These are phyloP conservation scores for Centaurea solstitialis DNA, from an alignment of 129 eudicot genomes.

Conservation along the genomic window DNA sequence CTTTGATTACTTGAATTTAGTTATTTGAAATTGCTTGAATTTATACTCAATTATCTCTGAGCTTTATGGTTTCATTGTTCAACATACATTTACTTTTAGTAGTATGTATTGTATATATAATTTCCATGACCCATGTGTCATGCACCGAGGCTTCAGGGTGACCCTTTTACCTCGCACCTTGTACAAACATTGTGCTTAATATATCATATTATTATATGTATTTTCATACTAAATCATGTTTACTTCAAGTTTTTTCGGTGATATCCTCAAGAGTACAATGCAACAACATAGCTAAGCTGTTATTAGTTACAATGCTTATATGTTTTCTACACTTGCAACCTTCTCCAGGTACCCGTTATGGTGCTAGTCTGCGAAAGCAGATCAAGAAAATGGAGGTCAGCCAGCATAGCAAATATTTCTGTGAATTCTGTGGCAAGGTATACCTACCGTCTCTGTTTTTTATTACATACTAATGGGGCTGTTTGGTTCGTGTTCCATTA, in stretches of 20 bases:
- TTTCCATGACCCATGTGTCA: background rate
- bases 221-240: background rate
- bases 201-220: too few relatives aligned
- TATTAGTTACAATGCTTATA: slow-evolving; percentile 1
- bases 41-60: background rate
- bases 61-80: background rate
- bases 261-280: background rate
- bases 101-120: too few relatives aligned
- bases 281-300: background rate
- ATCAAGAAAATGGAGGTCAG: slow-evolving; percentile 56
- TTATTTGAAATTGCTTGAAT: too few relatives aligned
- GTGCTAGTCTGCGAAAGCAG: slow-evolving; percentile 84
- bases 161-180: background rate
- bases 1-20: background rate
- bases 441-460: too few relatives aligned
- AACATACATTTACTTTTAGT: background rate
- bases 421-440: slow-evolving; percentile 82
- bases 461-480: background rate
- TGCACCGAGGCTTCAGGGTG: background rate
- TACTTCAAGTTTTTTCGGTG: background rate
- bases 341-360: slow-evolving; percentile 66
- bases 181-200: background rate
- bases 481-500: too few relatives aligned
- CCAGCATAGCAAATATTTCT: slow-evolving; percentile 68
- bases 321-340: background rate